These are phyloP conservation scores for Candida takata DNA, from an alignment of 805 yeast species.

Conservation along the genomic window DNA sequence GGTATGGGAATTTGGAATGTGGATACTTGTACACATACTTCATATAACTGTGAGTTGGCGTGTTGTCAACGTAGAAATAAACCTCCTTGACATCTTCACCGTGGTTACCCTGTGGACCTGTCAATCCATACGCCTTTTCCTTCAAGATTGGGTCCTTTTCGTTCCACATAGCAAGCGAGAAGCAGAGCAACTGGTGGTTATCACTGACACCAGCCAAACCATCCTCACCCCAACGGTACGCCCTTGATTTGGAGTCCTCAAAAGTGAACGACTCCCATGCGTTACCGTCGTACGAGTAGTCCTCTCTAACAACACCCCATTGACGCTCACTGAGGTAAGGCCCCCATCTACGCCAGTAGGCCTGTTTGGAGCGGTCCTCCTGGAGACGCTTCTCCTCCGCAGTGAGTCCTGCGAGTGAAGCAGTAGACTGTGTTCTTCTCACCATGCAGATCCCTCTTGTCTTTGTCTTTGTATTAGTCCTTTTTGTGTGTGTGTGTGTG, in stretches of 20 bases:
- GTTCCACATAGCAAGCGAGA: slow-evolving; percentile 88
- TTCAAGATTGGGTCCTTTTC: slow-evolving; percentile 79
- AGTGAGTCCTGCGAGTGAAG: slow-evolving; percentile 22
- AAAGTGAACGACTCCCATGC: slow-evolving; percentile 89
- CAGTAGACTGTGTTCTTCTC: slow-evolving; percentile 19
- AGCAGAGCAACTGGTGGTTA: slow-evolving; percentile 67
- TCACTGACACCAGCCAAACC: slow-evolving; percentile 89
- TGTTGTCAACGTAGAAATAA: slow-evolving; percentile 81
- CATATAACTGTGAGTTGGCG: slow-evolving; percentile 90
- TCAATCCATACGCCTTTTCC: slow-evolving; percentile 81
- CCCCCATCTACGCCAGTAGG: slow-evolving; percentile 88
- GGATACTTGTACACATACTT: slow-evolving; percentile 90
- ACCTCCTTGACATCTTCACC: slow-evolving; percentile 92
- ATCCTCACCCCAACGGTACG: slow-evolving; percentile 94
- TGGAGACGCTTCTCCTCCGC: slow-evolving; percentile 31
- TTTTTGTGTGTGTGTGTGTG: neutral
- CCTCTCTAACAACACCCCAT: slow-evolving; percentile 80
- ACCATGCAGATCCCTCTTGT: slow-evolving; percentile 5
- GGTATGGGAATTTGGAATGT: slow-evolving; percentile 77
- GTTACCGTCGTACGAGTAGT: slow-evolving; percentile 77
- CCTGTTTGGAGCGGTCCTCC: slow-evolving; percentile 26
- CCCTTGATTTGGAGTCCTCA: slow-evolving; percentile 72
- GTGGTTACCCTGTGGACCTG: slow-evolving; percentile 91
- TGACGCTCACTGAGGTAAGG: slow-evolving; percentile 84
- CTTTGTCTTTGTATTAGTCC: neutral